These are phyloP conservation scores for Alternaria sp. DNA, from an alignment of 2,329 filamentous ascomycete species.

Conservation along the genomic window DNA sequence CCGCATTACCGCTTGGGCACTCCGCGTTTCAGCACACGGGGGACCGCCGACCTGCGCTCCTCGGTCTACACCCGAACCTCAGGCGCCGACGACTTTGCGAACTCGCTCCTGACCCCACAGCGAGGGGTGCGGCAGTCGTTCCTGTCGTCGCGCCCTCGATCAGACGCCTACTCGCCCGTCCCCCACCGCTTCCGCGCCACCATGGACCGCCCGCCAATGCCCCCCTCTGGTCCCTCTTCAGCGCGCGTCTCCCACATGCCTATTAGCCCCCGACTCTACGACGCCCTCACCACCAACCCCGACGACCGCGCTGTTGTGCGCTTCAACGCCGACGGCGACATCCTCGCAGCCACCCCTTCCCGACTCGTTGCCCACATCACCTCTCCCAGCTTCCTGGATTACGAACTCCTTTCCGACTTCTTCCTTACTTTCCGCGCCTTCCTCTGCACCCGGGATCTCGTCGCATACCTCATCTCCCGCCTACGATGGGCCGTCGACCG, in stretches of 20 bases:
- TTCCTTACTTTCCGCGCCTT: slow-evolving; percentile 95
- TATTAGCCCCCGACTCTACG: slow-evolving; percentile 74
- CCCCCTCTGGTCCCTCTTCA: slow-evolving; percentile 42
- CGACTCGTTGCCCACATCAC: slow-evolving; percentile 96
- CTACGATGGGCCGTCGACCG: slow-evolving; percentile 85
- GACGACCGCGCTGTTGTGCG: slow-evolving; percentile 83
- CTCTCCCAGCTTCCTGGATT: slow-evolving; percentile 93
- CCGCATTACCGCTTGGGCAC: slow-evolving; percentile 85
- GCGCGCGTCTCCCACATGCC: slow-evolving; percentile 46
- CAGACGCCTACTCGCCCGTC: slow-evolving; percentile 46
- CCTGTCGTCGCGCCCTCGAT: slow-evolving; percentile 44
- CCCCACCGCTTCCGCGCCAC: slow-evolving; percentile 42
- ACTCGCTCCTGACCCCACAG: slow-evolving; percentile 60
- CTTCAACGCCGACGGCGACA: slow-evolving; percentile 75
- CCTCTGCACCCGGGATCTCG: slow-evolving; percentile 74
- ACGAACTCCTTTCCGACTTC: slow-evolving; percentile 96
- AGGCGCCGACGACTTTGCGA: slow-evolving; percentile 70
- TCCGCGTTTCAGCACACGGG: slow-evolving; percentile 77
- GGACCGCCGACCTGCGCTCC: slow-evolving; percentile 77
- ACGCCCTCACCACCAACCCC: slow-evolving; percentile 78
- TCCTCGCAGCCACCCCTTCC: slow-evolving; percentile 87
- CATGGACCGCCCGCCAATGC: slow-evolving; percentile 44
- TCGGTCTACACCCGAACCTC: slow-evolving; percentile 77
- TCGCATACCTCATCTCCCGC: slow-evolving; percentile 83
- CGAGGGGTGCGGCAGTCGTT: slow-evolving; percentile 42